Evolutionary conservation across 2,329 filamentous ascomycete genomes (phyloP).

Genomic region (Zasmidium angulare): DNA sequence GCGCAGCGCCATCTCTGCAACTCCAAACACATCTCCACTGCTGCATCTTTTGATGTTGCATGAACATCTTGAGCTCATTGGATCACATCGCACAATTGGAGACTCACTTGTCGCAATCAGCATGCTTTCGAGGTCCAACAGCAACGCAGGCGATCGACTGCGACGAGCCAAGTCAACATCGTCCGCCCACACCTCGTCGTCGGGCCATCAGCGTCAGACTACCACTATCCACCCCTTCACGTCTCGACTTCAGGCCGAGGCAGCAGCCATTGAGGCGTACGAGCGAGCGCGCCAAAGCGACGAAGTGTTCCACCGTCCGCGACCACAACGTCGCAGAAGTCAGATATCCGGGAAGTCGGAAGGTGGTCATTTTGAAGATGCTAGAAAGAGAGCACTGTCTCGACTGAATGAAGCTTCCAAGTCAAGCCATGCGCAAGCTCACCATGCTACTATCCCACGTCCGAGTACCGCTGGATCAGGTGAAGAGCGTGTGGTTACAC

Average conservation of each 20-base stretch:
- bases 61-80: background rate
- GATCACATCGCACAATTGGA: background rate
- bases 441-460: slow-evolving; percentile 4
- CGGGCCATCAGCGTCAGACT: slow-evolving; percentile 20
- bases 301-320: slow-evolving; percentile 21
- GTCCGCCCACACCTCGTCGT: slow-evolving; percentile 40
- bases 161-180: slow-evolving; percentile 36
- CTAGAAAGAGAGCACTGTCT: slow-evolving; percentile 19
- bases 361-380: slow-evolving; percentile 37
- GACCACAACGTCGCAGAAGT: slow-evolving; percentile 25
- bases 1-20: background rate
- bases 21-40: background rate
- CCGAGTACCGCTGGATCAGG: background rate
- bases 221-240: slow-evolving; percentile 40
- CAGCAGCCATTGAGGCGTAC: slow-evolving; percentile 63
- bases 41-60: background rate
- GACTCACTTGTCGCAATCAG: background rate
- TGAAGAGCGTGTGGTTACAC: slow-evolving; percentile 25
- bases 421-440: slow-evolving; percentile 1
- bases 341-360: slow-evolving; percentile 29
- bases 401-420: slow-evolving; percentile 6
- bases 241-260: slow-evolving; percentile 60
- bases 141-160: slow-evolving; percentile 31
- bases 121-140: slow-evolving; percentile 37
- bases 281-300: slow-evolving; percentile 49